phyloP scores from a whole-genome alignment of 192 early-diverging fungal genomes.

The Dispira parvispora region DNA sequence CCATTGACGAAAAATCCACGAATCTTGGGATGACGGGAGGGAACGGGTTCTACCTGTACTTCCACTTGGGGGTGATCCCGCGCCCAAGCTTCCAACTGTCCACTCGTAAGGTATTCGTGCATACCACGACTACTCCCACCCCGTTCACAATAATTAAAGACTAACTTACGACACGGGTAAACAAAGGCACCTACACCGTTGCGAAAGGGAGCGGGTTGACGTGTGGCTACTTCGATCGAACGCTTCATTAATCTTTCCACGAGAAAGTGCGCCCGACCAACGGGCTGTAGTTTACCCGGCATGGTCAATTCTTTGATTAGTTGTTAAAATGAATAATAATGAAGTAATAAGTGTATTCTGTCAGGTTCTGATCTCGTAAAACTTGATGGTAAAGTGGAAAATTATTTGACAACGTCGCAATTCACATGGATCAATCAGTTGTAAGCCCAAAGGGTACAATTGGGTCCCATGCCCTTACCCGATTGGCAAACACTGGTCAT shows the following conservation, averaged over 20 bases:
- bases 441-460: no score
- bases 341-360: no score
- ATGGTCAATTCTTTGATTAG: no score
- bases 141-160: conserved; percentile 72
- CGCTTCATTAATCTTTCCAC: background rate
- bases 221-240: background rate
- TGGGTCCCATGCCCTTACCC: no score
- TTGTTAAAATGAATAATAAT: no score
- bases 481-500: no score
- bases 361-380: no score
- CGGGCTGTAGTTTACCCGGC: no score
- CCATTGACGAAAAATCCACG: conserved; percentile 41
- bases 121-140: conserved; percentile 60
- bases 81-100: conserved; percentile 38
- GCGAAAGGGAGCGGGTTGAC: conserved; percentile 5
- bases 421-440: no score
- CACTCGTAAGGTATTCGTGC: conserved; percentile 55
- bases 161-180: conserved; percentile 56
- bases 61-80: conserved; percentile 62
- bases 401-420: no score
- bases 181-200: conserved; percentile 64
- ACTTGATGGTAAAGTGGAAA: no score
- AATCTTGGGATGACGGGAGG: conserved; percentile 54
- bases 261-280: no score
- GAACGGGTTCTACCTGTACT: conserved; percentile 51